phyloP scores from a whole-genome alignment of 495 filamentous ascomycete species.

The Penicillium parvum region DNA sequence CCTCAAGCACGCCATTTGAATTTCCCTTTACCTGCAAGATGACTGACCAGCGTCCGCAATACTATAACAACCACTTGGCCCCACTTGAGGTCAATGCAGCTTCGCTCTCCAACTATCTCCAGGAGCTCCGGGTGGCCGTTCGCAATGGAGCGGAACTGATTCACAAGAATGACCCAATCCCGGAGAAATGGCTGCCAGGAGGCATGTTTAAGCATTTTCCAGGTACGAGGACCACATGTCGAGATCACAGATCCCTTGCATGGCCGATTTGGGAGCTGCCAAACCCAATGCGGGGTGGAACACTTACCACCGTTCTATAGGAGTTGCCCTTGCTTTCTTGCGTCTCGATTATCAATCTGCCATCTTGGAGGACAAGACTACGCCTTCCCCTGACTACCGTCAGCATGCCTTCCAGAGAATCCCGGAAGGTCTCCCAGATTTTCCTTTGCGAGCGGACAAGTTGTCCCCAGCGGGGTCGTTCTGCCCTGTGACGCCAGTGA shows the following conservation, averaged over 20 bases:
- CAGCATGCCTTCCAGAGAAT: conserved; percentile 29
- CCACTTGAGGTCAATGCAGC: conserved; percentile 11
- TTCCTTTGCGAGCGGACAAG: conserved; percentile 24
- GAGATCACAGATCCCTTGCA: not conserved
- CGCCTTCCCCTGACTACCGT: conserved; percentile 19
- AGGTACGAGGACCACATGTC: conserved; percentile 19
- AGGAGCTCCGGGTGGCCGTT: conserved; percentile 28
- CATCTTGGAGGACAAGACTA: conserved; percentile 11
- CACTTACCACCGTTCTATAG: conserved; percentile 13
- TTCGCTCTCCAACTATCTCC: conserved; percentile 15
- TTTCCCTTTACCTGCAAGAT: conserved; percentile 7
- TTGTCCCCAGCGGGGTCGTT: conserved; percentile 31
- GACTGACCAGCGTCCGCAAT: conserved; percentile 24
- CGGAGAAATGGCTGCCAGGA: conserved; percentile 19
- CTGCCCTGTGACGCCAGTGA: conserved; percentile 26
- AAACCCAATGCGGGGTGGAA: not conserved
- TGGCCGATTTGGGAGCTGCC: not conserved
- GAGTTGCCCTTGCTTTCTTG: conserved; percentile 34
- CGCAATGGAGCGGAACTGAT: conserved; percentile 26
- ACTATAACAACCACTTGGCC: conserved; percentile 21
- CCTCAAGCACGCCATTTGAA: conserved; percentile 15
- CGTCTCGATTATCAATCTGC: conserved; percentile 34
- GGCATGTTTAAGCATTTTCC: conserved; percentile 30
- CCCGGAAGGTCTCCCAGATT: conserved; percentile 21
- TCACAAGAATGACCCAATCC: conserved; percentile 18